Evolutionary conservation across 805 yeast species (phyloP), one percentile per base, ranked within the genome.

Genomic region (Cyberlindnera misumaiensis): DNA sequence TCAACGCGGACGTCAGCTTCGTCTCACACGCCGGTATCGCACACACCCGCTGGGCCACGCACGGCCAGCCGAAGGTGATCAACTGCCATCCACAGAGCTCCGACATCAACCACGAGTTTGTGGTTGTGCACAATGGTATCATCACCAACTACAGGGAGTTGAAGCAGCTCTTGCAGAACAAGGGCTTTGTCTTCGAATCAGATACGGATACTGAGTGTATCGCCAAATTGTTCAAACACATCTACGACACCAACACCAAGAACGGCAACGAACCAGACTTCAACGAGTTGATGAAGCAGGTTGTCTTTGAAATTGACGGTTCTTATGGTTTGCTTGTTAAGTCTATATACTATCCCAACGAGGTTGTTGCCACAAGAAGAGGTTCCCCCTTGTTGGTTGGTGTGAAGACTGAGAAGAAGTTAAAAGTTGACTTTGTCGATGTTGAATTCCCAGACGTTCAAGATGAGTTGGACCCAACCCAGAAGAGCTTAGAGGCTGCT

Each of bases 11-110:
- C 22, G 78, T 75, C 44, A 70, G 76, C 15, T 88, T 86, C 58
- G 80, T 76, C 52, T 77, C 82, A 60, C 98, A 93, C 59, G 88
- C 80, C 44, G 98, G 96, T 59, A 93, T 93, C 61, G 97, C 98
- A 17, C 99, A 93, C 66, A 93, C 99, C 11, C 84, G 99, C 71
- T 93, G 99, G 99, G 99, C 99, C 36, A 93, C 99, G 28, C 99
- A 93, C 63, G 99, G 99, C 64, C 85, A 80, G 54, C 97, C 97
- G 41, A 78, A 77, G 49, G 77, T 73, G 45, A 53, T 63, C 45
- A 93, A 93, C 70, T 93, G 97, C 60, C 99, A 93, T 62, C 99
- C 99, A 35, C 97, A 90, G 60, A 71, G 90, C 48, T 86, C 96
- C 1, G 98, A 87, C 60, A 73, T 75, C 9, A 63, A 64, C 33